Evolutionary conservation across 1,284 basidiomycete species (phyloP), one percentile per base, ranked within the genome.

Genomic region (Ustilago shanxiensis): DNA sequence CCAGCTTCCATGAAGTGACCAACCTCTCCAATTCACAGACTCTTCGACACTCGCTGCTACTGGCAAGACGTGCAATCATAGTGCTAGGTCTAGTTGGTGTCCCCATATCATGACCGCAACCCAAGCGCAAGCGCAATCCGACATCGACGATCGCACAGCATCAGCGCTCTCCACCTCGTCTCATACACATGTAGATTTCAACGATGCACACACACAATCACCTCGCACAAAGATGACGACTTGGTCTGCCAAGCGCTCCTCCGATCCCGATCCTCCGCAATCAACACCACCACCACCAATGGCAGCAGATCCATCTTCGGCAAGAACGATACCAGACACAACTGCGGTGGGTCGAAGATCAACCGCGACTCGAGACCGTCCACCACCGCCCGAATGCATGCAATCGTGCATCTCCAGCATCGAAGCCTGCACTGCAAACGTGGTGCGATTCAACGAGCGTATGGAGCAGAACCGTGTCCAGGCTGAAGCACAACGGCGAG

Each of bases 381-480:
- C 66, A 13, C 72, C 76, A 29, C 74, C 77, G 16, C 79, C 79
- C 4, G 33, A 58, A 59, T 80, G 79, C 60, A 66, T 80, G 47
- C 69, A 72, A 45, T 37, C 31, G 44, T 79, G 77, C 61, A 47
- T 79, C 51, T 8, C 41, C 13, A 58, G 60, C 45, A 77, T 77
- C 54, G 74, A 79, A 29, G 53, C 58, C 2, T 79, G 77, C 56
- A 77, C 77, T 11, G 54, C 51, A 20, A 60, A 57, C 41, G 62
- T 76, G 5, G 71, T 58, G 2, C 73, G 71, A 20, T 74, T 80
- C 64, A 75, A 79, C 60, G 69, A 79, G 45, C 73, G 77, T 18
- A 59, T 78, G 44, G 72, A 78, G 35, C 45, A 55, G 9, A 66
- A 22, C 37, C 33, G 71, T 24, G 57, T 35, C 10, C 55, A 77